Evolutionary conservation across 495 filamentous ascomycete genomes (phyloP).

Genomic region (Podospora fimiseda): DNA sequence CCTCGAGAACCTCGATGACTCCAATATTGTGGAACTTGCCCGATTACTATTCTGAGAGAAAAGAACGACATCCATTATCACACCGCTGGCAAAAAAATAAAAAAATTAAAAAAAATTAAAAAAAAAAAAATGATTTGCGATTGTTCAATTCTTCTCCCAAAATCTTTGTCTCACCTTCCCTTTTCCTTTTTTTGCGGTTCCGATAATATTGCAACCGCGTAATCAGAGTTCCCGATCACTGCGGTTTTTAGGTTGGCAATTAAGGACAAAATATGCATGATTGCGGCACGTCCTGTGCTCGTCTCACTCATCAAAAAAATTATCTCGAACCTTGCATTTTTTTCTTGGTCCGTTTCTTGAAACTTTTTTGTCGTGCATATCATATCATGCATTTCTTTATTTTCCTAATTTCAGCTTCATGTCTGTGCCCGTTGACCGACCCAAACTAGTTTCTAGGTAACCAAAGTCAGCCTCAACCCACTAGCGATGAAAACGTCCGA

Average conservation of each 20-base stretch:
- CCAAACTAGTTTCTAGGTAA: background rate
- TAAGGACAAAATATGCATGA: no score
- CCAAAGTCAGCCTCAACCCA: conserved; percentile 2
- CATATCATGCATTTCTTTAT: background rate
- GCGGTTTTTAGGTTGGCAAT: background rate
- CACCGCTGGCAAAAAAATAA: no score
- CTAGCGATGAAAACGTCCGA: background rate
- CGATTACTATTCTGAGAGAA: no score
- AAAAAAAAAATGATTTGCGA: no score
- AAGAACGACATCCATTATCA: no score
- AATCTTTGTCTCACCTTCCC: background rate
- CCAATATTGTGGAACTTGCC: no score
- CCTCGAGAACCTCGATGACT: no score
- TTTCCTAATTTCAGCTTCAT: background rate
- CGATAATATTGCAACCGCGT: conserved; percentile 11
- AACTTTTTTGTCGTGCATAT: background rate
- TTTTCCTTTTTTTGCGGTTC: background rate
- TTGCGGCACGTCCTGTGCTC: background rate
- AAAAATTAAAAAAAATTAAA: no score
- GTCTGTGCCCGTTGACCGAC: background rate
- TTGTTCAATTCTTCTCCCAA: no score
- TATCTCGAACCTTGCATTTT: background rate
- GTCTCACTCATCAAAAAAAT: background rate
- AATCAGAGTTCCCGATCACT: conserved; percentile 5
- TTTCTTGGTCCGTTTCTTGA: background rate